phyloP scores from a whole-genome alignment of 2,329 filamentous ascomycete genomes.

The Penicillium sp. region DNA sequence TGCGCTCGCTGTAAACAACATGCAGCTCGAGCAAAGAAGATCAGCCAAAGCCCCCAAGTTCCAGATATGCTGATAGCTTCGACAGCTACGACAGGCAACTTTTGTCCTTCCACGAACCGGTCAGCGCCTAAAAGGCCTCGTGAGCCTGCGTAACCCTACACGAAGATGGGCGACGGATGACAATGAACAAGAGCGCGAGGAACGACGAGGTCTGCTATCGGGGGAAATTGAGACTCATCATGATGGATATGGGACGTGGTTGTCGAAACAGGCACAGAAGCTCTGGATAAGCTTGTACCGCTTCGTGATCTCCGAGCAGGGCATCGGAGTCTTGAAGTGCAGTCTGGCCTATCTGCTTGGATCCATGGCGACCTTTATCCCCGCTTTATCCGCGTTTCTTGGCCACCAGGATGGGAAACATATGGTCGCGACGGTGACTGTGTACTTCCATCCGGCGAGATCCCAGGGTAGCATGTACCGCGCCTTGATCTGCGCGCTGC shows the following conservation, averaged over 20 bases:
- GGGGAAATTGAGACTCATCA: constrained; percentile 26
- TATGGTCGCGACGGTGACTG: constrained; percentile 88
- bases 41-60: neutral
- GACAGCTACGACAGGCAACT: constrained; percentile 76
- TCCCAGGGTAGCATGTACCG: constrained; percentile 89
- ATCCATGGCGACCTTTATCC: constrained; percentile 82
- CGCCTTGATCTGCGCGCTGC: constrained; percentile 73
- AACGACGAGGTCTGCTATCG: constrained; percentile 41
- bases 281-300: constrained; percentile 51
- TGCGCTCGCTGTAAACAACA: neutral
- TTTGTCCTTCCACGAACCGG: constrained; percentile 86
- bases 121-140: constrained; percentile 77
- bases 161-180: constrained; percentile 31
- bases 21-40: neutral
- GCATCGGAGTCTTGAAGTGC: constrained; percentile 84
- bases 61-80: constrained; percentile 9
- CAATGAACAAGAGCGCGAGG: constrained; percentile 37
- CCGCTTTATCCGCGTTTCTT: constrained; percentile 70
- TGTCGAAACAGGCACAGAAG: constrained; percentile 39
- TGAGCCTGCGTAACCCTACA: constrained; percentile 68
- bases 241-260: constrained; percentile 18
- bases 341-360: constrained; percentile 86
- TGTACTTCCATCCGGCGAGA: constrained; percentile 91
- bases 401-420: constrained; percentile 90
- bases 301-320: constrained; percentile 72